A percentile compares a stretch with the other conserved stretches of the same genome.
phyloP scores from a whole-genome alignment of 2,329 filamentous ascomycete species.

The Thermoascus crustaceus region DNA sequence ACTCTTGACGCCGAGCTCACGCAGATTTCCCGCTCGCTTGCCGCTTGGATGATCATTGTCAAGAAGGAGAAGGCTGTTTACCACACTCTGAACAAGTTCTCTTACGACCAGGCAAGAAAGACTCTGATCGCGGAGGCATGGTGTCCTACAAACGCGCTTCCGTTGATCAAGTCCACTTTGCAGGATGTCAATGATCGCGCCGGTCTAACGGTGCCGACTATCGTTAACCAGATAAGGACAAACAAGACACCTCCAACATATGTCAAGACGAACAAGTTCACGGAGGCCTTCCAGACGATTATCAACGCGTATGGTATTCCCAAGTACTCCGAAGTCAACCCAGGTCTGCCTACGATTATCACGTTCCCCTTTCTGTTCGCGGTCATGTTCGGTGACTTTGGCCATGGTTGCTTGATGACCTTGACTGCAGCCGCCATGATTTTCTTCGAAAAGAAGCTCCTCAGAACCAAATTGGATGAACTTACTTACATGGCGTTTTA shows the following conservation, averaged over 20 bases:
- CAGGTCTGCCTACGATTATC: conserved; percentile 86
- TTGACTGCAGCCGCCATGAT: conserved; percentile 83
- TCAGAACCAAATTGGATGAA: conserved; percentile 85
- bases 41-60: conserved; percentile 94
- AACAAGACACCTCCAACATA: conserved; percentile 97
- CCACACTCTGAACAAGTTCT: conserved; percentile 90
- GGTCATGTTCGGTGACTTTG: conserved; percentile 99
- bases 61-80: conserved; percentile 99
- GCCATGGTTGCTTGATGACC: conserved; percentile 86
- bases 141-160: conserved; percentile 86
- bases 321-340: conserved; percentile 96
- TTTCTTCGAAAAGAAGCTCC: conserved; percentile 81
- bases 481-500: conserved; percentile 98
- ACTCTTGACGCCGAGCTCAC: conserved; percentile 88
- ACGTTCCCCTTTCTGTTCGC: conserved; percentile 99
- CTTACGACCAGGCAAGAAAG: conserved; percentile 89
- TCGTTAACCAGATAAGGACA: conserved; percentile 94
- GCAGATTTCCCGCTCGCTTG: conserved; percentile 84
- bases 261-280: conserved; percentile 97
- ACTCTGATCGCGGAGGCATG: conserved; percentile 96
- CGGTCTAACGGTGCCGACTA: conserved; percentile 92
- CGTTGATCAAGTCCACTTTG: conserved; percentile 82
- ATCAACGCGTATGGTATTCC: conserved; percentile 97
- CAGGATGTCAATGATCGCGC: conserved; percentile 96
- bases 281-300: conserved; percentile 95